Percentiles rank a stretch among this genome's conserved stretches.
Evolutionary conservation across 1,284 basidiomycete species (phyloP).

Genomic region (Paramarasmius palmivorus): DNA sequence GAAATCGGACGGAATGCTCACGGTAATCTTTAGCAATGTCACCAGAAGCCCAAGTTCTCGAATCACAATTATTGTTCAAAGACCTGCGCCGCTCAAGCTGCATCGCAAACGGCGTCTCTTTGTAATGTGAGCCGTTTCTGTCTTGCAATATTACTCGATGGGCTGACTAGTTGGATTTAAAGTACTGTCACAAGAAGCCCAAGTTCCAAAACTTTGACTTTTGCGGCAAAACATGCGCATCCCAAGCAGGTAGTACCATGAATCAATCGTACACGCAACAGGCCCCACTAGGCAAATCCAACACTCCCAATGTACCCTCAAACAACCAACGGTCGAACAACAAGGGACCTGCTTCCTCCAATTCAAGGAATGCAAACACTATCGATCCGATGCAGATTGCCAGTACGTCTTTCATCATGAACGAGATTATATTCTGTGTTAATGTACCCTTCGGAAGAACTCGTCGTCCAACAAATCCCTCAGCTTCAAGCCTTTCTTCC

Average conservation of each 20-base stretch:
- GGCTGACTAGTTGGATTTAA: slow-evolving; percentile 1
- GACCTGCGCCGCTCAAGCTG: slow-evolving; percentile 56
- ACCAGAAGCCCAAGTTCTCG: slow-evolving; percentile 53
- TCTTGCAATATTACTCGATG: background rate
- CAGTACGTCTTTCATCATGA: slow-evolving; percentile 21
- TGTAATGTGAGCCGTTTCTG: slow-evolving; percentile 35
- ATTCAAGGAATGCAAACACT: background rate
- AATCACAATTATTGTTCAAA: slow-evolving; percentile 59
- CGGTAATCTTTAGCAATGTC: slow-evolving; percentile 45
- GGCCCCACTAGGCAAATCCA: background rate
- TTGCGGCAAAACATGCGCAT: slow-evolving; percentile 51
- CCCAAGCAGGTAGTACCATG: slow-evolving; percentile 24
- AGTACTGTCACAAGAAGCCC: slow-evolving; percentile 52
- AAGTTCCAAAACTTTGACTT: slow-evolving; percentile 50
- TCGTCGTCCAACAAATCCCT: slow-evolving; percentile 42
- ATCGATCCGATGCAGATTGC: slow-evolving; percentile 13
- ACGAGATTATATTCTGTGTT: background rate
- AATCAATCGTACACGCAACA: background rate
- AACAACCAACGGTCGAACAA: background rate
- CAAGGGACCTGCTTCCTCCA: background rate
- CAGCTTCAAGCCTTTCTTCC: background rate
- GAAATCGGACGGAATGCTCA: slow-evolving; percentile 7
- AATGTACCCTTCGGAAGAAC: slow-evolving; percentile 24
- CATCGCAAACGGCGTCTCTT: slow-evolving; percentile 12
- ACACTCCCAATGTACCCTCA: background rate